These are phyloP conservation scores for Craterostigma plantagineum DNA, from an alignment of 257 asterid species.

Conservation along the genomic window DNA sequence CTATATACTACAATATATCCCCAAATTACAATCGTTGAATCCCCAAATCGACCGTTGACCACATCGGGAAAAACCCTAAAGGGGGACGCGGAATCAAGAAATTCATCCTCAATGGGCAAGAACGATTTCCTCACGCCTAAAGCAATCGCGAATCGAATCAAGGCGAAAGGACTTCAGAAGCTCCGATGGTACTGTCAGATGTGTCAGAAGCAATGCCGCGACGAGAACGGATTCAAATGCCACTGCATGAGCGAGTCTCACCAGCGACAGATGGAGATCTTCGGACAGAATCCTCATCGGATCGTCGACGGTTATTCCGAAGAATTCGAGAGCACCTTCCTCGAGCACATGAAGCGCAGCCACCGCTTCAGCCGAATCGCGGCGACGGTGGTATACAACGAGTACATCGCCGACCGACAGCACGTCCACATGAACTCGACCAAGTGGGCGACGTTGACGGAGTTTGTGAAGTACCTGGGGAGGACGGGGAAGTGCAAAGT, in stretches of 20 bases:
- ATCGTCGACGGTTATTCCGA: constrained; percentile 63
- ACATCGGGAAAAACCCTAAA: too few species aligned
- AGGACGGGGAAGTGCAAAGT: constrained; percentile 73
- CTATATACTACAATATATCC: too few species aligned
- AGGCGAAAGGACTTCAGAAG: constrained; percentile 76
- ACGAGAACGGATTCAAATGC: constrained; percentile 93
- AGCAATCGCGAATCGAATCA: constrained; percentile 80
- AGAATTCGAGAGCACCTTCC: constrained; percentile 50
- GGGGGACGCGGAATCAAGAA: background rate
- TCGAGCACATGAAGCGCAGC: constrained; percentile 81
- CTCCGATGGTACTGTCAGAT: constrained; percentile 93
- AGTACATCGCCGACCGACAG: constrained; percentile 67
- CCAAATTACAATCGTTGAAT: too few species aligned
- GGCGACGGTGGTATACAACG: constrained; percentile 91
- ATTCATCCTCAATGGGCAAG: constrained; percentile 36
- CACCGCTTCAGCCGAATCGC: constrained; percentile 85
- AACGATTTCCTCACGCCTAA: constrained; percentile 82
- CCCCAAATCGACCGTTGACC: too few species aligned
- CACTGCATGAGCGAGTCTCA: constrained; percentile 93
- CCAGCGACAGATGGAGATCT: constrained; percentile 88
- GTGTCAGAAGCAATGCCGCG: constrained; percentile 95
- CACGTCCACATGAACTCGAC: constrained; percentile 91
- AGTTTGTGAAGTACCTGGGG: constrained; percentile 77
- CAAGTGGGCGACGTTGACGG: constrained; percentile 79
- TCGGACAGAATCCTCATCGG: constrained; percentile 69